Evolutionary conservation across 805 yeast species (phyloP), one percentile per base, ranked within the genome.

Genomic region (Monosporozyma aquatica): DNA sequence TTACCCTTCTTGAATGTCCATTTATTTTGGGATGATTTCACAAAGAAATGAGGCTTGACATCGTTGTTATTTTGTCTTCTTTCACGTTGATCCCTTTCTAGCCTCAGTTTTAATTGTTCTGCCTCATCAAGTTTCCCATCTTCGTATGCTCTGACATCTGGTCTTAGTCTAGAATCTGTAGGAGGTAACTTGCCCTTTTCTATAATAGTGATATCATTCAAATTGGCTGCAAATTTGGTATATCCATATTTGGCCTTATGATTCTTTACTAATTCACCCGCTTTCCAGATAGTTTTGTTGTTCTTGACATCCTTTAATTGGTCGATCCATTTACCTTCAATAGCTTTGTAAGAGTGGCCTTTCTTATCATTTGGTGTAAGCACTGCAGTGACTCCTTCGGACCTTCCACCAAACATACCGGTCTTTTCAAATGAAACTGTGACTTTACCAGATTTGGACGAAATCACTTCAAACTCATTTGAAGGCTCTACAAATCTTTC

Each of bases 401-500:
- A 78, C 50, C 97, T 74, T 0, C 83, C 82, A 3, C 82, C 80
- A 45, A 89, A 77, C 64, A 92, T 89, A 74, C 92, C 79, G 20
- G 87, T 82, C 37, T 78, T 71, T 46, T 86, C 82, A 67, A 85
- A 92, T 40, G 76, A 82, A 15, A 85, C 78, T 3, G 73, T 70
- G 1, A 95, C 85, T 47, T 70, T 75, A 32, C 72, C 69, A 0
- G 94, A 94, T n/a, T 66, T 67, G 2, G 86, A 75, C 2, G 87
- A 76, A 37, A 74, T 72, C 2, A 92, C 70, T 0, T 80, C 76
- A 46, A 86, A 69, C 3, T 78, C 62, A 14, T 85, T 79, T 2
- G 73, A 69, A 1, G 98, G 98, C 58, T 92, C 98, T 11, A 86
- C 70, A 61, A 89, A 92, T 59, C 87, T 83, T 54, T 92, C 98